A percentile compares a stretch with the other conserved stretches of the same genome.
Evolutionary conservation across 2,329 filamentous ascomycete species (phyloP).

Genomic region (Amylocarpus encephaloides): DNA sequence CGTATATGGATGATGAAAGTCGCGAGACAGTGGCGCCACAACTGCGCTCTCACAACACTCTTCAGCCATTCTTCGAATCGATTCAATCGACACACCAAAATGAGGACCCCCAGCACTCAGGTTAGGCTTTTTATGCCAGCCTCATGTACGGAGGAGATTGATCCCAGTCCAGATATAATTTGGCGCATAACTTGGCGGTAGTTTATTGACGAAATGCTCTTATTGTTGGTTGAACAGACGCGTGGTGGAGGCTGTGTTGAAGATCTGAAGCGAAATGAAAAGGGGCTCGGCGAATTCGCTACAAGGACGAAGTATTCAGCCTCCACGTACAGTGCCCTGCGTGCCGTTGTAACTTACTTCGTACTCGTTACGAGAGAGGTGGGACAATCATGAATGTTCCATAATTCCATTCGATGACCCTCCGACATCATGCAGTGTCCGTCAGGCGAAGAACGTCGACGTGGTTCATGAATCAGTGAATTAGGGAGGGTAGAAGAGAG

Average conservation of each 20-base stretch:
- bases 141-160: neutral
- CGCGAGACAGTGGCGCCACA: constrained; percentile 8
- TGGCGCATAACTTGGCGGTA: neutral
- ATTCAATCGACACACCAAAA: neutral
- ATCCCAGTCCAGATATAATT: neutral
- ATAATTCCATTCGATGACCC: too few species aligned
- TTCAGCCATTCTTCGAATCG: neutral
- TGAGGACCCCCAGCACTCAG: too few species aligned
- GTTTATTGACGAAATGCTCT: neutral
- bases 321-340: too few species aligned
- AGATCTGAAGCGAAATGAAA: neutral
- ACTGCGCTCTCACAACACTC: neutral
- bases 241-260: neutral
- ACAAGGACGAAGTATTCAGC: too few species aligned
- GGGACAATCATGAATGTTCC: too few species aligned
- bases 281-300: neutral
- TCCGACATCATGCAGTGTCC: too few species aligned
- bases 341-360: too few species aligned
- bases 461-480: too few species aligned
- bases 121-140: neutral
- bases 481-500: too few species aligned
- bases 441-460: too few species aligned
- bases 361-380: too few species aligned
- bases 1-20: constrained; percentile 65
- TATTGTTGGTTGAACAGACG: neutral